Evolutionary conservation across 2,329 filamentous ascomycete genomes (phyloP).

Genomic region (Fonsecaea pedrosoi): DNA sequence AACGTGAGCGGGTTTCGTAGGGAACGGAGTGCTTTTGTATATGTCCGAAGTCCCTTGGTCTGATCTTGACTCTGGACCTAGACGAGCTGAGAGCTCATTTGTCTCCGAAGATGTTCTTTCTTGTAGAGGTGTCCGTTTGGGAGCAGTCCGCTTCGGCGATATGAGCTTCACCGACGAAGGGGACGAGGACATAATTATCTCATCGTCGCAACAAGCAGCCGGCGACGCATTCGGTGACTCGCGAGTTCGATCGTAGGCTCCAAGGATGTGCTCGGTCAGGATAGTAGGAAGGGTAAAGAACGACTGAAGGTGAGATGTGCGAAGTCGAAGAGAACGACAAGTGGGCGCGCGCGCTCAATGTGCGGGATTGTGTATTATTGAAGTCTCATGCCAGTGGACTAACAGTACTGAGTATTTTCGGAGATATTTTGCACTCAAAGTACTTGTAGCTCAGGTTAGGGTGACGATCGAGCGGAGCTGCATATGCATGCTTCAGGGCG

Average conservation of each 20-base stretch:
- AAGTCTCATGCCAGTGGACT: slow-evolving; percentile 23
- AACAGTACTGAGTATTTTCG: slow-evolving; percentile 7
- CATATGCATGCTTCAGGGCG: slow-evolving; percentile 41
- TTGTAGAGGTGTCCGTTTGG: slow-evolving; percentile 52
- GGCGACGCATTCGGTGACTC: slow-evolving; percentile 13
- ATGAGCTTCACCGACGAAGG: slow-evolving; percentile 36
- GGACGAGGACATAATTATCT: slow-evolving; percentile 38
- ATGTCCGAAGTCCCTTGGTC: slow-evolving; percentile 46
- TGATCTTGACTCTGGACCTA: slow-evolving; percentile 43
- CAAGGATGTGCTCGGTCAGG: neutral
- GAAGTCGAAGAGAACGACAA: neutral
- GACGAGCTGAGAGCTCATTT: slow-evolving; percentile 51
- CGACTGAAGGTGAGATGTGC: slow-evolving; percentile 35
- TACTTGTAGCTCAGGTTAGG: slow-evolving; percentile 15
- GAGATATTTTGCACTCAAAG: slow-evolving; percentile 3
- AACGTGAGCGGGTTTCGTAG: slow-evolving; percentile 56
- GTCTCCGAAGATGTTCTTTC: slow-evolving; percentile 55
- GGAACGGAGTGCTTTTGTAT: slow-evolving; percentile 53
- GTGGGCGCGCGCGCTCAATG: slow-evolving; percentile 2
- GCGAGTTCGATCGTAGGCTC: neutral
- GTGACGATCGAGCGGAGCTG: slow-evolving; percentile 28
- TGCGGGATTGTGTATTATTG: slow-evolving; percentile 10
- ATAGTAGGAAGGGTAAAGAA: slow-evolving; percentile 30
- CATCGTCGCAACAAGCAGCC: slow-evolving; percentile 27
- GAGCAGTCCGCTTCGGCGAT: slow-evolving; percentile 48